Evolutionary conservation across 1,284 basidiomycete species (phyloP), one percentile per base, ranked within the genome.

Genomic region (Ustilago nuda): DNA sequence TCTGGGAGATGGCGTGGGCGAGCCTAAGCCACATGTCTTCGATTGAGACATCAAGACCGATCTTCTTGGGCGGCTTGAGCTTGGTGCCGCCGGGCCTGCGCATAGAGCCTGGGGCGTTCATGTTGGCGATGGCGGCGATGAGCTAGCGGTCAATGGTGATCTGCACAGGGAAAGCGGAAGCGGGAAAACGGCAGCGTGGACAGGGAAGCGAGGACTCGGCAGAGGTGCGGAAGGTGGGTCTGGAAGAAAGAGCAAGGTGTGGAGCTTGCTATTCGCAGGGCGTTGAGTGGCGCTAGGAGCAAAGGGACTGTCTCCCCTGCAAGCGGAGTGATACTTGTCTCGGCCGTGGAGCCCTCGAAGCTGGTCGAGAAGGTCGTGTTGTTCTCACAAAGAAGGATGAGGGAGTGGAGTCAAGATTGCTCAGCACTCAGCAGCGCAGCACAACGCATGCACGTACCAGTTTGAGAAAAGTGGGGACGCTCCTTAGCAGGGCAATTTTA

Each of bases 1-100:
- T 99, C 88, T 98, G 94, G 66, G 91, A 90, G 79, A 99, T 95
- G 77, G 98, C 98, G 63, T 89, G 88, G 19, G 92, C 89, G 15
- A 97, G 88, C 75, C 90, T 89, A 23, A 88, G 83, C 93, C 94
- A 95, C 81, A 84, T 83, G 19, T 84, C 83, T 19, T 83, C 77
- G 51, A 78, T 64, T 0, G 81, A 70, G 48, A 84, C 52, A 6
- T 80, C 73, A 36, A 81, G 78, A 32, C 84, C 84, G 37, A 75
- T 66, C 82, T 84, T 76, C 32, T 76, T 76, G 30, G 74, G 74
- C 1, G 74, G 74, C 41, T 76, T 76, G 60, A 76, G 66, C 41
- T 72, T 76, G 54, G 69, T 72, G 54, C 74, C 74, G 15, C 64
- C 68, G 46, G 74, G 74, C 63, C 70, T 67, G 19, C 74, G 59